Conservation (phyloP, 305 asterid species). For the Solanum hybrid region DNA sequence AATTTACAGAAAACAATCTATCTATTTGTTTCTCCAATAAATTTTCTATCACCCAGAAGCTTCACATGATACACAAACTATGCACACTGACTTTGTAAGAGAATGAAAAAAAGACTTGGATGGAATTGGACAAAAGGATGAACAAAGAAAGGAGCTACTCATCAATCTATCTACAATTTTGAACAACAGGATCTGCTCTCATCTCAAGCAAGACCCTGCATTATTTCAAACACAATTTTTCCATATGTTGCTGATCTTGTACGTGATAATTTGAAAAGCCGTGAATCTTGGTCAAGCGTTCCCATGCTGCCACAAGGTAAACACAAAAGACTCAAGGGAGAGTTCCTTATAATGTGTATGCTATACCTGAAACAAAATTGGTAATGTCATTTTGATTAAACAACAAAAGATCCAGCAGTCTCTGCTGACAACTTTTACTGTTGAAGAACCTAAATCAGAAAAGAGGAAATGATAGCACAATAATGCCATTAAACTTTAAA, state of each 20-base stretch:
- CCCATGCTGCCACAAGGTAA: not conserved
- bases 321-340: not conserved
- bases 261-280: not conserved
- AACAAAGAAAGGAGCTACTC: conserved; percentile 1
- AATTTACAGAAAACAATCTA: not conserved
- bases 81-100: not conserved
- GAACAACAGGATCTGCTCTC: conserved; percentile 8
- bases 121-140: not conserved
- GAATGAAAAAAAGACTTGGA: not conserved
- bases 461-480: not conserved
- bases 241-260: not conserved
- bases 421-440: not conserved
- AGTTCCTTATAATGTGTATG: conserved; percentile 1
- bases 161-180: conserved; percentile 23
- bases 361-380: conserved; percentile 4
- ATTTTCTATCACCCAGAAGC: not conserved
- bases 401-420: not conserved
- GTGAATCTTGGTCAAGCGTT: not conserved
- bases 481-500: not conserved
- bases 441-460: not conserved
- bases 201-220: conserved; percentile 16
- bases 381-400: not conserved
- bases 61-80: not conserved
- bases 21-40: not conserved
- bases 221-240: conserved; percentile 7